phyloP scores from a whole-genome alignment of 148 eudicot species.

The Chenopodium album region DNA sequence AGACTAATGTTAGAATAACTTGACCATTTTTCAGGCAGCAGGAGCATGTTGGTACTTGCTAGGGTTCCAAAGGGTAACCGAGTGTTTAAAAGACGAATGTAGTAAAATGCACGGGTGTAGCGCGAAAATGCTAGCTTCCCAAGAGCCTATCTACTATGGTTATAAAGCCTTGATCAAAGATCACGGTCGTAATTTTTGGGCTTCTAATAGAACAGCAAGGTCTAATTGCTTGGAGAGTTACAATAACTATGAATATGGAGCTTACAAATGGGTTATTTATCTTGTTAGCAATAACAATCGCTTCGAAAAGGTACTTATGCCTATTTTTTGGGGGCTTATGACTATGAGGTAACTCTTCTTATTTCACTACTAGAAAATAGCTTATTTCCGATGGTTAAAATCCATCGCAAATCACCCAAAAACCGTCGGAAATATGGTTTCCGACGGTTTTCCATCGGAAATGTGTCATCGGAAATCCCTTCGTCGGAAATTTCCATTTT shows the following conservation, averaged over 20 bases:
- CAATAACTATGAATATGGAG: slow-evolving; percentile 66
- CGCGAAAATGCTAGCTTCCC: slow-evolving; percentile 49
- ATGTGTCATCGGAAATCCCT: no score
- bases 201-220: slow-evolving; percentile 45
- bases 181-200: slow-evolving; percentile 56
- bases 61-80: slow-evolving; percentile 80
- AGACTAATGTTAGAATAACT: no score
- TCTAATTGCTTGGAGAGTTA: slow-evolving; percentile 46
- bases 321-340: slow-evolving; percentile 97
- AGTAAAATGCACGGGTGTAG: slow-evolving; percentile 44
- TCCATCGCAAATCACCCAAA: no score
- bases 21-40: slow-evolving; percentile 55
- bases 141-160: slow-evolving; percentile 75
- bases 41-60: slow-evolving; percentile 97
- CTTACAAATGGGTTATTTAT: slow-evolving; percentile 82
- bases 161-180: slow-evolving; percentile 34
- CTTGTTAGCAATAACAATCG: slow-evolving; percentile 72
- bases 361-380: no score
- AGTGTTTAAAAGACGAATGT: slow-evolving; percentile 70
- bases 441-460: no score
- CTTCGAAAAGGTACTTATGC: slow-evolving; percentile 80
- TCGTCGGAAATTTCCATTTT: no score
- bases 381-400: no score
- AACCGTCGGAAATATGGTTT: no score
- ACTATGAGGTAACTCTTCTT: slow-evolving; percentile 55